phyloP scores from a whole-genome alignment of 371 early-diverging fungal species.

The Rhizomucor pusillus region DNA sequence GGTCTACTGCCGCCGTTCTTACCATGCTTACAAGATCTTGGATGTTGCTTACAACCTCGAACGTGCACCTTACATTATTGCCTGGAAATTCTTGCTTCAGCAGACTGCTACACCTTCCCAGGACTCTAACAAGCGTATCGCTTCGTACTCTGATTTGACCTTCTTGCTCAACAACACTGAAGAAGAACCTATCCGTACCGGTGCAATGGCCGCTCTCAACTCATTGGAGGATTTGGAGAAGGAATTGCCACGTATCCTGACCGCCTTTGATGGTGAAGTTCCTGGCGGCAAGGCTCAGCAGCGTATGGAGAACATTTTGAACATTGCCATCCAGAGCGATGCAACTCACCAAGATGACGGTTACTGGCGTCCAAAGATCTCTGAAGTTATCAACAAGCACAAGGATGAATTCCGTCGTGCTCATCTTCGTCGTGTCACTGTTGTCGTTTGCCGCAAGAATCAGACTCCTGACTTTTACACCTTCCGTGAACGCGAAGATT shows the following conservation, averaged over 20 bases:
- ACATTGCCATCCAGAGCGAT: conserved; percentile 68
- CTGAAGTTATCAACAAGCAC: conserved; percentile 53
- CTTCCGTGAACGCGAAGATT: conserved; percentile 88
- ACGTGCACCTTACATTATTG: conserved; percentile 66
- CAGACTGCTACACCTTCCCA: conserved; percentile 47
- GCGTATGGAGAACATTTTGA: conserved; percentile 76
- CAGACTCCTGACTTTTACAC: conserved; percentile 93
- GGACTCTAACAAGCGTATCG: conserved; percentile 69
- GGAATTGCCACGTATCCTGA: conserved; percentile 51
- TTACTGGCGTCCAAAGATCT: conserved; percentile 61
- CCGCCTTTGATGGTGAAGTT: conserved; percentile 52
- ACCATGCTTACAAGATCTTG: conserved; percentile 92
- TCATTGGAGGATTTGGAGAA: conserved; percentile 53
- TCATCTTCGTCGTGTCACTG: conserved; percentile 88
- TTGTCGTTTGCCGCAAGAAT: conserved; percentile 80
- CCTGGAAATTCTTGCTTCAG: conserved; percentile 76
- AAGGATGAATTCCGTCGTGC: conserved; percentile 66
- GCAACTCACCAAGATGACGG: conserved; percentile 62
- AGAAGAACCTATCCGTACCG: conserved; percentile 66
- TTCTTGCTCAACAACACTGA: conserved; percentile 65
- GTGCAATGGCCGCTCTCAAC: conserved; percentile 64
- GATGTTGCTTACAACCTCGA: conserved; percentile 79
- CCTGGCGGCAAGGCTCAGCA: conserved; percentile 13
- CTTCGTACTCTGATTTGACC: conserved; percentile 69
- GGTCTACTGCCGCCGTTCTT: conserved; percentile 93